Evolutionary conservation across 768 basidiomycete species (phyloP).

Genomic region (Auriscalpium orientale): DNA sequence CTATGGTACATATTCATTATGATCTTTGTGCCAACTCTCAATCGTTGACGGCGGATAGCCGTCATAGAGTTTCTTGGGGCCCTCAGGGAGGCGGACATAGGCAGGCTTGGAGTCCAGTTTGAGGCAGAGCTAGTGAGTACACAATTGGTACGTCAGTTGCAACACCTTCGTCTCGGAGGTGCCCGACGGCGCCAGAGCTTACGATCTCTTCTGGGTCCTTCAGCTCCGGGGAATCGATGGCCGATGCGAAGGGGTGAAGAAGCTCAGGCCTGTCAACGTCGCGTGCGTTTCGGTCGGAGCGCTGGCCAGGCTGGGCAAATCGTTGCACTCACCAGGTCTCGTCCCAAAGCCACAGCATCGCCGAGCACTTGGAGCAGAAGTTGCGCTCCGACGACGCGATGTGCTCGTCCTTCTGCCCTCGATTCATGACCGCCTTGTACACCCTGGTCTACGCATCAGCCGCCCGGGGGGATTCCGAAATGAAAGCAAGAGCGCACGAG

Average conservation of each 20-base stretch:
- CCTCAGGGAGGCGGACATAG: conserved; percentile 59
- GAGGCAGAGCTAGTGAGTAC: background rate
- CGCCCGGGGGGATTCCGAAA: background rate
- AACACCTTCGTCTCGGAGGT: no score
- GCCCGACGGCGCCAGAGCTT: conserved; percentile 6
- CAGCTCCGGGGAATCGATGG: conserved; percentile 54
- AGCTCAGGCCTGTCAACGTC: conserved; percentile 43
- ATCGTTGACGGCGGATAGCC: conserved; percentile 38
- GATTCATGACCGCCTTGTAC: conserved; percentile 55
- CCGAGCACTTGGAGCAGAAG: conserved; percentile 56
- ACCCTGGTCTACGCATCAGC: conserved; percentile 27
- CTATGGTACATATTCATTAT: conserved; percentile 33
- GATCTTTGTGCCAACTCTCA: conserved; percentile 54
- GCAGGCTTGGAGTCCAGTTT: conserved; percentile 40
- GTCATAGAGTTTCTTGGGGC: conserved; percentile 39
- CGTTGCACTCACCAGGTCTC: conserved; percentile 35
- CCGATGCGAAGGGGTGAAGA: conserved; percentile 62
- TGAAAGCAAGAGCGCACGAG: conserved; percentile 28
- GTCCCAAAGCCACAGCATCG: conserved; percentile 64
- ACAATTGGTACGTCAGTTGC: no score
- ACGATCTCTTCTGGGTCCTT: conserved; percentile 45
- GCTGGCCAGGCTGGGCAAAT: background rate
- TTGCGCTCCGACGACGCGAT: conserved; percentile 49
- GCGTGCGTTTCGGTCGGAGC: background rate
- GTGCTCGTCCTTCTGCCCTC: conserved; percentile 42